Conservation (phyloP, 2,329 filamentous ascomycete species). For the Penicillium sp. region DNA sequence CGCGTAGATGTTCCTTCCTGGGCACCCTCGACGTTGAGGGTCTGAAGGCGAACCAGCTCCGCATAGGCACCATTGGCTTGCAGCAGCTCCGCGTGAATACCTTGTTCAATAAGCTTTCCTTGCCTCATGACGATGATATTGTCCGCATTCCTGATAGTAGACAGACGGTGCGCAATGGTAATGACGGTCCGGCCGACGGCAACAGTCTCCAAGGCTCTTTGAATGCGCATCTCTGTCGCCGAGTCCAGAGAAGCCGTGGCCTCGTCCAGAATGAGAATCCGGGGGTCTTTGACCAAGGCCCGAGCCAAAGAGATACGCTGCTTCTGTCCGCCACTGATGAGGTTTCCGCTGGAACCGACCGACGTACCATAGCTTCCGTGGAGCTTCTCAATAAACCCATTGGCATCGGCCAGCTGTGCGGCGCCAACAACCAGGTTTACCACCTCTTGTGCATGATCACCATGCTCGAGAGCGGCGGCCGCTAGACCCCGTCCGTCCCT, state of each 20-base stretch:
- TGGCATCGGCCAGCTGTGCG: conserved; percentile 59
- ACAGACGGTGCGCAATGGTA: conserved; percentile 29
- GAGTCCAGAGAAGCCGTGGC: conserved; percentile 62
- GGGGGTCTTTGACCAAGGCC: conserved; percentile 65
- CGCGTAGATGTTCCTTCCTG: background rate
- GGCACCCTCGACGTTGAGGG: background rate
- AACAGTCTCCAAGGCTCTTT: conserved; percentile 8
- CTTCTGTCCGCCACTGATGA: conserved; percentile 72
- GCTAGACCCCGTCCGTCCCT: conserved; percentile 49
- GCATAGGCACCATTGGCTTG: conserved; percentile 10
- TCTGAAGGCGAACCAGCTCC: conserved; percentile 6
- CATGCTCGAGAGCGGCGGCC: conserved; percentile 42
- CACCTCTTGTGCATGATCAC: conserved; percentile 48
- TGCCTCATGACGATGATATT: conserved; percentile 17
- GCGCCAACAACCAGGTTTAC: conserved; percentile 38
- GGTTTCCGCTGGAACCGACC: conserved; percentile 69
- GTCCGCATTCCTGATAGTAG: conserved; percentile 16
- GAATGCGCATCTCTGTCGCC: conserved; percentile 24
- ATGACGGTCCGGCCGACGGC: conserved; percentile 48
- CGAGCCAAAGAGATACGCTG: conserved; percentile 77
- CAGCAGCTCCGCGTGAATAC: conserved; percentile 39
- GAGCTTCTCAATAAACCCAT: conserved; percentile 19
- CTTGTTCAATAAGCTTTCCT: conserved; percentile 47
- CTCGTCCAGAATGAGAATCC: conserved; percentile 77
- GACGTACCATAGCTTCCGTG: conserved; percentile 61